Base-by-base conservation (phyloP, 2,329 filamentous ascomycete genomes). In the Trichoderma endophyticum region DNA sequence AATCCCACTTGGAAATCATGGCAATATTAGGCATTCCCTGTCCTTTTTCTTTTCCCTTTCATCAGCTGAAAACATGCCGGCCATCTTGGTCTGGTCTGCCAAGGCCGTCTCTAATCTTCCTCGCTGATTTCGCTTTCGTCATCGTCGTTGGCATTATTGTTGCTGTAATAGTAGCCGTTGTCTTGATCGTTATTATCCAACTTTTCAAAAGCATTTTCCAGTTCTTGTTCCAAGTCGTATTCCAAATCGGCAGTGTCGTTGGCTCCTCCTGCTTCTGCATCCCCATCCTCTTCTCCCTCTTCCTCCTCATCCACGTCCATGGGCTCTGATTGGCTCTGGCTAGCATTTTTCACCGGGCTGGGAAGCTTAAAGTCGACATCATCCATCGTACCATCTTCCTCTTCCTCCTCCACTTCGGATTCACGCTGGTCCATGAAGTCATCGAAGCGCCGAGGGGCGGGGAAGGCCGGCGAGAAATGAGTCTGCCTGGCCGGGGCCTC, bases 101-200 rank as follows among this genome's bases (percentile, higher is more conserved):
- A 26, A 43, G 5, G 12, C 24, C 5, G 26, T 1, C 3, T 63
- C 54, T 81, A 91, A 77, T 91, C 89, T 78, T 91, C 89, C 78
- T 91, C 89, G 75, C 89, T 91, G 69, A 91, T 89, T 75, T 90
- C 88, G 75, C 89, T 91, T 79, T 91, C 89, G 67, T 89, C 88
- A 30, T 85, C 84, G 15, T 85, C 84, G 24, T 73, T 43, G 32
- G 84, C 59, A 28, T 70, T 70, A 21, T 54, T 54, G 21, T 61
- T 62, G 57, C 54, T 15, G 21, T 60, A 61, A 36, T 60, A 43
- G 57, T 51, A 62, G 57, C 39, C 21, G 7, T 83, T 86, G 30
- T 86, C 83, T 73, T 86, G 82, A 75, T 48, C 63, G 32, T 84
- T 81, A 43, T 87, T 87, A 75, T 88, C 87, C 78, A 91, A 82